These are phyloP conservation scores for Trichodelitschia bisporula DNA, from an alignment of 495 filamentous ascomycete genomes.

Conservation along the genomic window DNA sequence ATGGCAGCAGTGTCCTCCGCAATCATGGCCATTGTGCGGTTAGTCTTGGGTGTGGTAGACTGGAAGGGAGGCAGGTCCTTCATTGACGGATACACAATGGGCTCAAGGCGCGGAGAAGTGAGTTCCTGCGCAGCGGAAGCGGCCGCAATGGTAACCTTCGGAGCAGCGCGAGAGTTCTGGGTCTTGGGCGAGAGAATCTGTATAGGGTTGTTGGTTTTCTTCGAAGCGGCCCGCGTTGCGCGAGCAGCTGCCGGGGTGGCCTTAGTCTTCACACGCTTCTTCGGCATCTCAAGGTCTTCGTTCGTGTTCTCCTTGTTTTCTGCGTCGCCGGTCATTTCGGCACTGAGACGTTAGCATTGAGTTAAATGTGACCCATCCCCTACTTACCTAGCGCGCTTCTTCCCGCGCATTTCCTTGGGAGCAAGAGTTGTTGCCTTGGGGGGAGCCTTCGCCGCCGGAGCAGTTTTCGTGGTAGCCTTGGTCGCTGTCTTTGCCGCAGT, in stretches of 20 bases:
- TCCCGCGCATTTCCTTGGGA: slow-evolving; percentile 13
- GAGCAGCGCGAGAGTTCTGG: slow-evolving; percentile 46
- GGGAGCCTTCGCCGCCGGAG: slow-evolving; percentile 1
- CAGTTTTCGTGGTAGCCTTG: slow-evolving; percentile 3
- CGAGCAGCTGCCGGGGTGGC: slow-evolving; percentile 11
- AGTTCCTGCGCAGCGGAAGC: slow-evolving; percentile 26
- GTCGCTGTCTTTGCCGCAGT: slow-evolving; percentile 10
- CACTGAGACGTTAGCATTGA: slow-evolving; percentile 18
- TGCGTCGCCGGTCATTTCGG: slow-evolving; percentile 33
- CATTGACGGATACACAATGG: slow-evolving; percentile 1
- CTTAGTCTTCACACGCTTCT: slow-evolving; percentile 26
- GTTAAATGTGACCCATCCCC: slow-evolving; percentile 2
- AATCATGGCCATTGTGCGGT: neutral
- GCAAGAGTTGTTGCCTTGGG: slow-evolving; percentile 4
- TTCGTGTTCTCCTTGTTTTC: slow-evolving; percentile 44
- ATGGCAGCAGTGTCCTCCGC: neutral
- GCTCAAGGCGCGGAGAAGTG: slow-evolving; percentile 28
- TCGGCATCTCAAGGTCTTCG: slow-evolving; percentile 25
- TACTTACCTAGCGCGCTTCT: slow-evolving; percentile 39
- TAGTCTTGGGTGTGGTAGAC: neutral
- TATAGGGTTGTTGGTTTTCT: slow-evolving; percentile 25
- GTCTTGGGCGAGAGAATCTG: slow-evolving; percentile 58
- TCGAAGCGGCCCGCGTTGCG: slow-evolving; percentile 23
- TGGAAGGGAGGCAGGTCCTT: neutral
- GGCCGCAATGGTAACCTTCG: slow-evolving; percentile 29